Evolutionary conservation across 2,329 filamentous ascomycete genomes (phyloP).

Genomic region (Metarhizium album): DNA sequence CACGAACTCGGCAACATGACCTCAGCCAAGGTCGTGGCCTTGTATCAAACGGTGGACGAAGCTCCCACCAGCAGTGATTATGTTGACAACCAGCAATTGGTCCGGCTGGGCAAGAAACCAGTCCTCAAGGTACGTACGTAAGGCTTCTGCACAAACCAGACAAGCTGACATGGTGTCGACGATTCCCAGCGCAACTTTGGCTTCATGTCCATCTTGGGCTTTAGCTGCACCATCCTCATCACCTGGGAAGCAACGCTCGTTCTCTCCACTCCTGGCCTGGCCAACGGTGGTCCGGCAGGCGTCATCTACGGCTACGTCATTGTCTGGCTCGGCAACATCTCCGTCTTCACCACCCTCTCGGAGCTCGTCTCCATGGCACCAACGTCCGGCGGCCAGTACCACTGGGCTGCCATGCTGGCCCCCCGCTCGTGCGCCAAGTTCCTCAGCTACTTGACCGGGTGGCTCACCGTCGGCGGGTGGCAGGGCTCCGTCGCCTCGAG

Average conservation of each 20-base stretch:
- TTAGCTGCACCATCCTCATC: constrained; percentile 40
- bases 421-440: constrained; percentile 37
- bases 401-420: constrained; percentile 46
- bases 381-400: constrained; percentile 47
- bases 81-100: constrained; percentile 10
- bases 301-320: constrained; percentile 41
- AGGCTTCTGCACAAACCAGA: no score
- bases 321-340: constrained; percentile 34
- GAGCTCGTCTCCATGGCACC: constrained; percentile 37
- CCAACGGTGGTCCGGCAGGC: constrained; percentile 41
- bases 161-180: not conserved
- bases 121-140: constrained; percentile 15
- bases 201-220: constrained; percentile 39
- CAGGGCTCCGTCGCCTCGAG: constrained; percentile 23
- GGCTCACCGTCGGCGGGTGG: constrained; percentile 40
- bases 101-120: constrained; percentile 18
- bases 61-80: not conserved
- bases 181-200: constrained; percentile 33
- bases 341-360: constrained; percentile 27
- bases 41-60: not conserved
- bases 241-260: constrained; percentile 38
- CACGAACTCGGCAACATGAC: not conserved
- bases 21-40: not conserved
- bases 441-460: constrained; percentile 40
- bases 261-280: not conserved